phyloP scores from a whole-genome alignment of 768 basidiomycete species.

The Boletus bicolor region DNA sequence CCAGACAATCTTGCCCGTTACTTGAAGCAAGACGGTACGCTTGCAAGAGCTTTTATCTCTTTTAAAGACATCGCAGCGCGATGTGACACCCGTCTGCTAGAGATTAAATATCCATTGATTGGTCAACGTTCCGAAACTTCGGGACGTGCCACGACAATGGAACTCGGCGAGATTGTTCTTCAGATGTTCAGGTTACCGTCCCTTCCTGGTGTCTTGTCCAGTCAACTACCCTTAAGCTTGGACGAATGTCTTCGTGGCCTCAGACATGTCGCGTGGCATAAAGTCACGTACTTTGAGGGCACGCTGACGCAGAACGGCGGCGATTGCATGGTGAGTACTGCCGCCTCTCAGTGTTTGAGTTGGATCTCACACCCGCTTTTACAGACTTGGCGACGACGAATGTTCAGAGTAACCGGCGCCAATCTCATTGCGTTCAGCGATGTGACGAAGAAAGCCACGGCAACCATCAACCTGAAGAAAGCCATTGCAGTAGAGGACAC shows the following conservation, averaged over 20 bases:
- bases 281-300: slow-evolving; percentile 91
- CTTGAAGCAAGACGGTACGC: slow-evolving; percentile 79
- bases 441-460: slow-evolving; percentile 84
- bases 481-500: slow-evolving; percentile 76
- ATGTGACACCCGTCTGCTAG: slow-evolving; percentile 83
- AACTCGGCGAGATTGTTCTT: slow-evolving; percentile 84
- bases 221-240: slow-evolving; percentile 84
- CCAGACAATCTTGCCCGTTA: slow-evolving; percentile 80
- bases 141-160: slow-evolving; percentile 57
- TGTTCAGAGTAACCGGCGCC: slow-evolving; percentile 79
- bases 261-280: slow-evolving; percentile 90
- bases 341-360: not conserved
- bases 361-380: not conserved
- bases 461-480: slow-evolving; percentile 88
- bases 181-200: slow-evolving; percentile 91
- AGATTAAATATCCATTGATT: slow-evolving; percentile 78
- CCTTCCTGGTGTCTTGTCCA: slow-evolving; percentile 73
- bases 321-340: slow-evolving; percentile 73
- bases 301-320: slow-evolving; percentile 91
- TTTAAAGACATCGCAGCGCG: slow-evolving; percentile 83
- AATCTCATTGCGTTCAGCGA: slow-evolving; percentile 90
- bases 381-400: slow-evolving; percentile 80
- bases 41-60: slow-evolving; percentile 82
- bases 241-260: slow-evolving; percentile 91
- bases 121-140: slow-evolving; percentile 60